Percentiles rank a stretch among this genome's conserved stretches.
Evolutionary conservation across 768 basidiomycete species (phyloP).

Genomic region (Termitomyces sp.): DNA sequence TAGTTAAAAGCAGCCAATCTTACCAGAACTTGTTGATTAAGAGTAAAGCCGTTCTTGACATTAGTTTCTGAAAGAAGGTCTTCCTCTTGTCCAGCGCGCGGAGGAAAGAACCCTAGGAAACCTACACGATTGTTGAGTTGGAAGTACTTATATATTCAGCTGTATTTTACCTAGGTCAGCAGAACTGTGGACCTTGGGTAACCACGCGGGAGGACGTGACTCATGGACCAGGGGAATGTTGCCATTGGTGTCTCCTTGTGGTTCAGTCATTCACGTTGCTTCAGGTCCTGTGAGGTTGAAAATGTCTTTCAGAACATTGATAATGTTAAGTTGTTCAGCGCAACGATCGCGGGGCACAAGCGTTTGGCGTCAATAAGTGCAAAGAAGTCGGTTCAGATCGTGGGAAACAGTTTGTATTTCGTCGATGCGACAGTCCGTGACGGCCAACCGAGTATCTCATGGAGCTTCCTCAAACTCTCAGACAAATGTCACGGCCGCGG

Average conservation of each 20-base stretch:
- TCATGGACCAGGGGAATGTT: constrained; percentile 48
- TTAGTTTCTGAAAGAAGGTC: constrained; percentile 60
- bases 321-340: background rate
- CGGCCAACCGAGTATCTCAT: constrained; percentile 45
- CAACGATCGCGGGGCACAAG: too few species aligned
- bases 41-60: constrained; percentile 59
- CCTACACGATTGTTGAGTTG: constrained; percentile 34
- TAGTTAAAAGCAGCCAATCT: constrained; percentile 17
- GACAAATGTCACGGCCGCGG: constrained; percentile 39
- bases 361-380: constrained; percentile 3
- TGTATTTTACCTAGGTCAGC: constrained; percentile 57
- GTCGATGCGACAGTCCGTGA: constrained; percentile 52
- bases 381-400: constrained; percentile 8
- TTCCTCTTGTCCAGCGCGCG: constrained; percentile 69
- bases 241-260: constrained; percentile 24
- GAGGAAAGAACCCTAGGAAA: constrained; percentile 72
- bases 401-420: too few species aligned
- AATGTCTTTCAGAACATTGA: constrained; percentile 1
- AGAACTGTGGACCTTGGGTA: constrained; percentile 56
- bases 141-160: background rate
- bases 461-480: constrained; percentile 30
- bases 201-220: constrained; percentile 67
- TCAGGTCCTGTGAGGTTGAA: constrained; percentile 3
- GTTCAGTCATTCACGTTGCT: constrained; percentile 25
- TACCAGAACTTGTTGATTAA: constrained; percentile 53